Evolutionary conservation across 495 filamentous ascomycete genomes (phyloP), one percentile per base, ranked within the genome.

Genomic region (Pyronema omphalodes): DNA sequence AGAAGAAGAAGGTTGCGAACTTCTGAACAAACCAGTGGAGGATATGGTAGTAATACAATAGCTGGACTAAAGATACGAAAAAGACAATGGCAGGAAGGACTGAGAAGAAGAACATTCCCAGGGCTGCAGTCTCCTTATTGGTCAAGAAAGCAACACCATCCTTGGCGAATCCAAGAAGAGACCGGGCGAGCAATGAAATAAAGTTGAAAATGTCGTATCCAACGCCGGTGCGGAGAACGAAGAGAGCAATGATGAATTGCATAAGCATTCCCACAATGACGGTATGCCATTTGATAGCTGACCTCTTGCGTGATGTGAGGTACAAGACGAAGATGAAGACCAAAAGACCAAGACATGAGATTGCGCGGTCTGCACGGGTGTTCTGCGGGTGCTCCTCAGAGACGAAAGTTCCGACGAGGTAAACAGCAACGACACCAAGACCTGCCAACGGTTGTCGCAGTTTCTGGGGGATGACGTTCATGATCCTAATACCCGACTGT

Each of bases 1-100:
- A 93, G 75, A 88, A 91, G 76, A 94, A 93, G 68, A 93, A 85
- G 47, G 78, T 72, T 57, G 88, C 86, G 58, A 89, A 85, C 59
- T 94, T 94, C 34, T 67, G 67, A 58, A 94, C 76, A 67, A 83
- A 82, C 88, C 88, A 94, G 69, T 93, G 88, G 18, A 94, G 70
- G 41, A 85, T 68, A 4, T 80, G 80, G 61, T 74, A 71, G 70
- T 91, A 80, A 70, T 84, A 36, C 39, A 64, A 52, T 18, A 93
- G 73, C 66, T 93, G 83, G 15, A 93, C 82, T 6, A 94, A 69
- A 5, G 87, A 75, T 50, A 94, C 79, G 73, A 94, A 94, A 76
- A 94, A 94, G 64, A 93, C 83, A 66, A 94, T 88, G 45, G 88
- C 78, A 0, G 86, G 84, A 29, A 88, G 68, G 37, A 89, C 83